Evolutionary conservation across 768 basidiomycete genomes (phyloP).

Genomic region (Phanerochaete carnosa): DNA sequence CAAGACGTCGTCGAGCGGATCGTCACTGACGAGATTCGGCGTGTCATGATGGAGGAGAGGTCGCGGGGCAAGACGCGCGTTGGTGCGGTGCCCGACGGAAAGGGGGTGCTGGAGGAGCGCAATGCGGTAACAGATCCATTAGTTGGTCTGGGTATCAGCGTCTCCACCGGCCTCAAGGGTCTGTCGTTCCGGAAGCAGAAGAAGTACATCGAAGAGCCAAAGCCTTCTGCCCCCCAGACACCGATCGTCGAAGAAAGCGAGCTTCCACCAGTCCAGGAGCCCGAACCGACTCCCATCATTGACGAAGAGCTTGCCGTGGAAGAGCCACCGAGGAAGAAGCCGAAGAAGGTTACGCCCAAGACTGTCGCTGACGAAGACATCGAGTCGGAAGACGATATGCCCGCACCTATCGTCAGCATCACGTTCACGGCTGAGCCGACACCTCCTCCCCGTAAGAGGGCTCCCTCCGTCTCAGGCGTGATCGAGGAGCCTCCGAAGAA

Average conservation of each 20-base stretch:
- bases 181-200: slow-evolving; percentile 43
- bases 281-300: not conserved
- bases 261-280: not conserved
- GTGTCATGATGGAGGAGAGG: slow-evolving; percentile 52
- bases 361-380: slow-evolving; percentile 30
- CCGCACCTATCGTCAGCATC: slow-evolving; percentile 20
- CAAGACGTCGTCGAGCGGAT: slow-evolving; percentile 65
- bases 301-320: slow-evolving; percentile 27
- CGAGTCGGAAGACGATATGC: slow-evolving; percentile 60
- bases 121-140: not conserved
- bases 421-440: not conserved
- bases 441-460: slow-evolving; percentile 23
- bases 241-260: slow-evolving; percentile 6
- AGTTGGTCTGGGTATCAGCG: slow-evolving; percentile 24
- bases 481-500: slow-evolving; percentile 45
- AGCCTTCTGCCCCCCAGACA: slow-evolving; percentile 2
- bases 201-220: slow-evolving; percentile 36
- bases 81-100: slow-evolving; percentile 34
- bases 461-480: slow-evolving; percentile 25
- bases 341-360: slow-evolving; percentile 18
- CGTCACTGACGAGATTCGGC: slow-evolving; percentile 50
- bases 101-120: not conserved
- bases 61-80: slow-evolving; percentile 35
- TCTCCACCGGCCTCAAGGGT: slow-evolving; percentile 25
- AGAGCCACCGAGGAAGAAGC: slow-evolving; percentile 26